Evolutionary conservation across 768 basidiomycete species (phyloP), one percentile per base, ranked within the genome.

Genomic region (Porphyrellus cyaneotinctus): DNA sequence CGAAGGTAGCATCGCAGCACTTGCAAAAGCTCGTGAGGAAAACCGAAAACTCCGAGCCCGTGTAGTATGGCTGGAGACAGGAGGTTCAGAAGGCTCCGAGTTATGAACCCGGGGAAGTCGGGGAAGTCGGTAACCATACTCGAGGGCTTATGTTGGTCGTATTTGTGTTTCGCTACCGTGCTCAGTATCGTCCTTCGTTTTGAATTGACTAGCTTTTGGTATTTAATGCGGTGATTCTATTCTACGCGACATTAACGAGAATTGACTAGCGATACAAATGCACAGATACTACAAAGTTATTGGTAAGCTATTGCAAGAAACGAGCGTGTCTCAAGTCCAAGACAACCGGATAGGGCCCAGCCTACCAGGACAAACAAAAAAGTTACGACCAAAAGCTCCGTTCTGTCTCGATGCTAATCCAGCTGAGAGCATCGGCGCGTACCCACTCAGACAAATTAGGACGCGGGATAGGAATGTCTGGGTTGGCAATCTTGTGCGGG

Each of bases 391-490:
- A 58, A 49, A 51, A 12, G 3, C n/a, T 57, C 4, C 62, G 52
- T 44, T 52, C 49, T 20, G 58, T 57, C 26, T 67, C 60, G 24
- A 64, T 54, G 23, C 49, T 64, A 53, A 61, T 51, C 32, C 64
- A 67, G 42, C 58, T 68, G 24, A 60, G 49, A 22, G 58, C 68
- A 52, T 78, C 75, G 1, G 80, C 82, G 17, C 72, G 71, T 30
- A 82, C 67, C 82, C 83, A 83, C 58, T 81, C 68, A 6, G 78
- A 80, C 35, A 72, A 64, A 36, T 68, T 68, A 26, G 81, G 77
- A 52, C 76, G 72, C 10, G 81, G 79, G 45, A 86, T 79, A 7
- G 84, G 83, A 54, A 75, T 59, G 64, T 87, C 78, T 39, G 78
- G 71, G 58, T 86, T 68, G 6, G 65, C 61, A 32, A 76, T 69